Evolutionary conservation across 2,329 filamentous ascomycete species (phyloP).

Genomic region (Fusarium austroafricanum): DNA sequence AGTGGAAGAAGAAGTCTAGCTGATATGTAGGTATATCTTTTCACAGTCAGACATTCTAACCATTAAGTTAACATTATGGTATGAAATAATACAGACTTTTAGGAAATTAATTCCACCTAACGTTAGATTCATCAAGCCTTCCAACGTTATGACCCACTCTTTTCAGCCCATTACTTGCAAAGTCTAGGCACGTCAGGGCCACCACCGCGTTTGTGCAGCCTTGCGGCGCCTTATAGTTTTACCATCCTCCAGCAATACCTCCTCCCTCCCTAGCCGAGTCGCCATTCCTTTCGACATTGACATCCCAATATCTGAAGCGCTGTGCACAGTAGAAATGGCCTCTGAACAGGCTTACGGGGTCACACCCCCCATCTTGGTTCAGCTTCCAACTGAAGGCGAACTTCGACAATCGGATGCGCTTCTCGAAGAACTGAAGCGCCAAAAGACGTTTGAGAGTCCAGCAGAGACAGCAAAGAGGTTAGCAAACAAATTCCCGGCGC

Average conservation of each 20-base stretch:
- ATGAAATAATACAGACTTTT: no score
- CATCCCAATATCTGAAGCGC: neutral
- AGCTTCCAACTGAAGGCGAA: conserved; percentile 81
- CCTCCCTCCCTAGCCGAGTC: neutral
- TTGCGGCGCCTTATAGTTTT: conserved; percentile 32
- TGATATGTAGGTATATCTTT: no score
- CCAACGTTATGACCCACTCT: no score
- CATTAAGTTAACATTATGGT: no score
- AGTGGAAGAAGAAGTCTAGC: no score
- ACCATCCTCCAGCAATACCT: conserved; percentile 1
- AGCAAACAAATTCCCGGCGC: no score
- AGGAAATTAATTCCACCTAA: no score
- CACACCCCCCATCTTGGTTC: conserved; percentile 83
- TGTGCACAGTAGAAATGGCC: conserved; percentile 46
- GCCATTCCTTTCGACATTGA: neutral
- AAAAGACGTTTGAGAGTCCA: conserved; percentile 91
- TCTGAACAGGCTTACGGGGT: conserved; percentile 68
- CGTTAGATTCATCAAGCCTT: no score
- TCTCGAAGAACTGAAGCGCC: conserved; percentile 83
- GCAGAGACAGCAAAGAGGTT: conserved; percentile 87
- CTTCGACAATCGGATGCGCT: conserved; percentile 81
- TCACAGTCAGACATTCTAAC: no score
- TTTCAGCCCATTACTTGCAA: no score
- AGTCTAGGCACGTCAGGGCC: conserved; percentile 8
- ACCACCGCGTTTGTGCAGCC: conserved; percentile 42